Conservation (phyloP, 1,284 basidiomycete species). For the Rhodotorula sp. region DNA sequence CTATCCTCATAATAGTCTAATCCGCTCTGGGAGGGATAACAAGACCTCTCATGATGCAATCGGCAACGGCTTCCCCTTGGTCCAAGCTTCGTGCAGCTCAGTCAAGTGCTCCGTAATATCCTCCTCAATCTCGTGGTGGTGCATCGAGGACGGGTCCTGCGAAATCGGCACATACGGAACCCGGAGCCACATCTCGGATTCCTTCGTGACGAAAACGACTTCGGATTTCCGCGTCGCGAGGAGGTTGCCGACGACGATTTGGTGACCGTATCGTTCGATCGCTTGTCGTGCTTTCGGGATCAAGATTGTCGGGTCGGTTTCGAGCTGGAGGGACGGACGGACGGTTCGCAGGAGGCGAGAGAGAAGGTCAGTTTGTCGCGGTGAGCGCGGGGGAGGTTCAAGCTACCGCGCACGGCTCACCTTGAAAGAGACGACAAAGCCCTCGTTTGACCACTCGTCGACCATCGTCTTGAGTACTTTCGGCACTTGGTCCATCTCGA, state of each 20-base stretch:
- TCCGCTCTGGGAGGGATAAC: too few relatives aligned
- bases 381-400: neutral
- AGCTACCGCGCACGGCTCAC: slow-evolving; percentile 52
- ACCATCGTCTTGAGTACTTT: slow-evolving; percentile 92
- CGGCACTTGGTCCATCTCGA: slow-evolving; percentile 99
- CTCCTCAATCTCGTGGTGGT: slow-evolving; percentile 73
- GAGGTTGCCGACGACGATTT: slow-evolving; percentile 95
- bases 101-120: slow-evolving; percentile 79
- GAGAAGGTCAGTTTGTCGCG: neutral
- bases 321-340: slow-evolving; percentile 62
- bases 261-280: slow-evolving; percentile 90
- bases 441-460: slow-evolving; percentile 87
- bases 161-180: slow-evolving; percentile 38
- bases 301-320: slow-evolving; percentile 80
- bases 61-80: slow-evolving; percentile 38
- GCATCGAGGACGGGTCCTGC: slow-evolving; percentile 44
- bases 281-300: slow-evolving; percentile 87
- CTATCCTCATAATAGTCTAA: too few relatives aligned
- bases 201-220: slow-evolving; percentile 76
- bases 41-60: too few relatives aligned
- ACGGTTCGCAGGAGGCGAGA: neutral
- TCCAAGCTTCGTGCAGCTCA: slow-evolving; percentile 71
- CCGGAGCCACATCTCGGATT: slow-evolving; percentile 55
- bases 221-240: slow-evolving; percentile 83
- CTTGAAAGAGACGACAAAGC: slow-evolving; percentile 96